Conservation (phyloP, 1,284 basidiomycete genomes). For the Boletus mariae region DNA sequence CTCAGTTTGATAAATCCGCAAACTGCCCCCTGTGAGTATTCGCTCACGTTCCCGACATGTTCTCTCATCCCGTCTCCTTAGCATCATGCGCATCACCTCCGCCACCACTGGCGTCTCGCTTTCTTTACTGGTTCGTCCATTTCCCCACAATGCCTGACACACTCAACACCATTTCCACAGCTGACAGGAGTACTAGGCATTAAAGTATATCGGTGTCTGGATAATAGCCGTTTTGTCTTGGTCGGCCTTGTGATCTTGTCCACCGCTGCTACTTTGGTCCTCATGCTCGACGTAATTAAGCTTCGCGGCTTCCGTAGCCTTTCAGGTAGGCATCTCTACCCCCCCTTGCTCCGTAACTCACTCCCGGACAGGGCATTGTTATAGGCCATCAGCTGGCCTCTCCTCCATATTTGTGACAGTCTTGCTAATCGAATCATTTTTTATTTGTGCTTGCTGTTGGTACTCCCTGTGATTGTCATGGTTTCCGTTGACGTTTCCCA, state of each 20-base stretch:
- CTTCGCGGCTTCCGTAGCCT: slow-evolving; percentile 41
- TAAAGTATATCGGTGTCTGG: slow-evolving; percentile 64
- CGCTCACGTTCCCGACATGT: not conserved
- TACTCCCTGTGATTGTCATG: slow-evolving; percentile 10
- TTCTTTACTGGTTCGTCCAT: slow-evolving; percentile 43
- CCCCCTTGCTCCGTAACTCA: not conserved
- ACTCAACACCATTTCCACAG: slow-evolving; percentile 31
- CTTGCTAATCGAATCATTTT: slow-evolving; percentile 51
- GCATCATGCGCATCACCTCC: slow-evolving; percentile 39
- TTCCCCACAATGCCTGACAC: not conserved
- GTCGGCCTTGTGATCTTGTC: slow-evolving; percentile 41
- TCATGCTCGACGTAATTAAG: slow-evolving; percentile 40
- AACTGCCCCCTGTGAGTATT: slow-evolving; percentile 27
- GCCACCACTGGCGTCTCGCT: slow-evolving; percentile 41
- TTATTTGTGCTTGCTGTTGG: slow-evolving; percentile 61
- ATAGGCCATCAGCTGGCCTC: slow-evolving; percentile 23
- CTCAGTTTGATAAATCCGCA: slow-evolving; percentile 42
- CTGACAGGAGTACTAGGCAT: slow-evolving; percentile 61
- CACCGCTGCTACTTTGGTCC: slow-evolving; percentile 38
- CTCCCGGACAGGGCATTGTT: slow-evolving; percentile 15
- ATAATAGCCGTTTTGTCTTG: slow-evolving; percentile 52
- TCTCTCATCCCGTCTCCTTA: slow-evolving; percentile 16
- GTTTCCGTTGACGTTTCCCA: slow-evolving; percentile 1
- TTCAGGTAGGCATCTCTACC: slow-evolving; percentile 37
- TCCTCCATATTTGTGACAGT: slow-evolving; percentile 48